A percentile compares a stretch with the other conserved stretches of the same genome.
phyloP scores from a whole-genome alignment of 73 alveolate genomes.

The Paramecium pentaurelia region DNA sequence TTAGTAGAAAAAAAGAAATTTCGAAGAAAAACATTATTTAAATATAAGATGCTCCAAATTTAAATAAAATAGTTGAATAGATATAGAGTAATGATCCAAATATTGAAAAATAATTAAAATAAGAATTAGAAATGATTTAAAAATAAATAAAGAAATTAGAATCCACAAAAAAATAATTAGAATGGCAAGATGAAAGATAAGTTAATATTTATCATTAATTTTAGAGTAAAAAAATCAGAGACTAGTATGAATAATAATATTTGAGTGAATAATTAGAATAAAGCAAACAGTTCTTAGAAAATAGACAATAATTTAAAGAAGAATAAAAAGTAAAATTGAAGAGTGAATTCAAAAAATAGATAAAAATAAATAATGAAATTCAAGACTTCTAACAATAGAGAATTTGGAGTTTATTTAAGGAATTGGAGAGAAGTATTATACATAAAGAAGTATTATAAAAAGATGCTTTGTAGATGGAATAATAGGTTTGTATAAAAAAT shows the following conservation, averaged over 20 bases:
- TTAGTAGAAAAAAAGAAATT: not conserved
- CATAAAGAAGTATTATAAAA: not conserved
- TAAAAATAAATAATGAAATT: not conserved
- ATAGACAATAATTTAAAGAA: not conserved
- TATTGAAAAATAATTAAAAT: not conserved
- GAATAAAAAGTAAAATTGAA: not conserved
- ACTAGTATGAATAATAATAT: not conserved
- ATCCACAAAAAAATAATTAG: not conserved
- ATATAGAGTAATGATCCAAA: not conserved
- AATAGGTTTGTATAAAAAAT: slow-evolving; percentile 3
- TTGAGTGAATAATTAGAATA: not conserved
- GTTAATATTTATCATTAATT: not conserved
- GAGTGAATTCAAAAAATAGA: not conserved
- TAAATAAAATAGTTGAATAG: not conserved
- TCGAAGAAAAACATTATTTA: not conserved
- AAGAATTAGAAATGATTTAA: not conserved
- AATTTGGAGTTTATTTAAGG: not conserved
- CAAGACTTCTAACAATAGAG: not conserved
- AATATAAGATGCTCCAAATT: not conserved
- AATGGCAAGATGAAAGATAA: slow-evolving; percentile 20
- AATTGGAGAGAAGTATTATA: not conserved
- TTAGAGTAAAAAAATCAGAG: not conserved
- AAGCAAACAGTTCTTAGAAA: not conserved
- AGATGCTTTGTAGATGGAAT: not conserved
- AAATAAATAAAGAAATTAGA: not conserved